These are phyloP conservation scores for Cordyceps javanica DNA, from an alignment of 2,329 filamentous ascomycete species.

Conservation along the genomic window DNA sequence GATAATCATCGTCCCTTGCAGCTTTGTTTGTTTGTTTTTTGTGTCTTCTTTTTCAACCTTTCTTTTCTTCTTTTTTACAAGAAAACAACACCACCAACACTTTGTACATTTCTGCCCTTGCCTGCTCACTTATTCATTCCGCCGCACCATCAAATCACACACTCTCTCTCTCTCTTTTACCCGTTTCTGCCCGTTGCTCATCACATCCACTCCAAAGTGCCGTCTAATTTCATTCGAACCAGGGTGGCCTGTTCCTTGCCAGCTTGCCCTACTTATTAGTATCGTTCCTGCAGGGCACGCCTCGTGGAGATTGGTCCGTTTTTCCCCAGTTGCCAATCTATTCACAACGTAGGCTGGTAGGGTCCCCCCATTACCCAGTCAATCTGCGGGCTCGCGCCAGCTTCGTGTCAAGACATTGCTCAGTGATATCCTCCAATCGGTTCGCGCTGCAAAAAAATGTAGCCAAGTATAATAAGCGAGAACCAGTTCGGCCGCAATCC, in stretches of 20 bases:
- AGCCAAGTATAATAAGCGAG: no score
- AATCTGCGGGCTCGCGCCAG: neutral
- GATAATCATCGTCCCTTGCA: neutral
- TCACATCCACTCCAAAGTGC: neutral
- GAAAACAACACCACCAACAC: neutral
- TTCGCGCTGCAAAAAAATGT: neutral
- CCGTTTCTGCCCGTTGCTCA: neutral
- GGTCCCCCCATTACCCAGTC: neutral
- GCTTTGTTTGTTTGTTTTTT: neutral
- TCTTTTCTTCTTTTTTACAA: neutral
- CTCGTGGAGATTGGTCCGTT: constrained; percentile 4
- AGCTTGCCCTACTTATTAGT: no score
- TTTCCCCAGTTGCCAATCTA: neutral
- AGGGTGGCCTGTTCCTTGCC: neutral
- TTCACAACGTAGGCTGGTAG: no score
- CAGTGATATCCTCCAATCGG: no score
- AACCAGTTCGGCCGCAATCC: no score
- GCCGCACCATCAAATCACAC: no score
- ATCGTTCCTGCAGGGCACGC: neutral
- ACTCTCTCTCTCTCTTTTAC: no score
- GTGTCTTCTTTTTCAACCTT: no score
- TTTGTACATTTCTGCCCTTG: neutral
- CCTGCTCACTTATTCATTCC: no score
- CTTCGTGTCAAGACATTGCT: neutral
- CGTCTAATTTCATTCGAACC: constrained; percentile 9